Conservation (phyloP, 805 yeast species). For the Wickerhamiella vanderwaltii region DNA sequence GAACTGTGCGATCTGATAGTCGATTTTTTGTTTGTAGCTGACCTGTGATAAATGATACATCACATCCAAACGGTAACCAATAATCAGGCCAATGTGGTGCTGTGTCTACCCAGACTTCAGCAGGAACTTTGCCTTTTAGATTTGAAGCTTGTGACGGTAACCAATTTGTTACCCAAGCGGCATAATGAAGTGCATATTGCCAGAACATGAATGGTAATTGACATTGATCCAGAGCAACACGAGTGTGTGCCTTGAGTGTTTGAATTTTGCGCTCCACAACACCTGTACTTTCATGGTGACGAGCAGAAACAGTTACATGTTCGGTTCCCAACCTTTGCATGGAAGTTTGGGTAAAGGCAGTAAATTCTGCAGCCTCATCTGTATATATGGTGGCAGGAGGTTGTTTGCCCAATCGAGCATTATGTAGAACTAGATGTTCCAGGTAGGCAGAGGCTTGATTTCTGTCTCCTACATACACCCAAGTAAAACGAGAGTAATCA, state of each 20-base stretch:
- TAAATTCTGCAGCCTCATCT: slow-evolving; percentile 3
- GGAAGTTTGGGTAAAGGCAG: background rate
- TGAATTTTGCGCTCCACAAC: background rate
- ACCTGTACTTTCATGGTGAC: background rate
- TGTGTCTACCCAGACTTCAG: background rate
- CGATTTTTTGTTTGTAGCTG: too few species aligned
- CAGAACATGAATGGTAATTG: background rate
- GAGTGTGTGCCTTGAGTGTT: background rate
- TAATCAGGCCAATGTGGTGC: background rate
- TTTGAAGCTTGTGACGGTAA: background rate
- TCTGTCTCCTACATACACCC: background rate
- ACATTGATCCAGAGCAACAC: background rate
- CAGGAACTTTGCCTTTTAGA: background rate
- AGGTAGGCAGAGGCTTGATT: background rate
- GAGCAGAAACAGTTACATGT: background rate
- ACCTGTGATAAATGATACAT: background rate
- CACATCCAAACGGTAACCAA: slow-evolving; percentile 1
- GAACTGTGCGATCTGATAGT: background rate
- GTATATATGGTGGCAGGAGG: background rate
- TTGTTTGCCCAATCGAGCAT: background rate
- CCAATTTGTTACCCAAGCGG: background rate
- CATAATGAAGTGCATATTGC: background rate
- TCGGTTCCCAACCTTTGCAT: background rate
- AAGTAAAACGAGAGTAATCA: background rate
- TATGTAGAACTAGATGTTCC: slow-evolving; percentile 1